Conservation (phyloP, 2,329 filamentous ascomycete species). For the Metarhizium anisopliae region DNA sequence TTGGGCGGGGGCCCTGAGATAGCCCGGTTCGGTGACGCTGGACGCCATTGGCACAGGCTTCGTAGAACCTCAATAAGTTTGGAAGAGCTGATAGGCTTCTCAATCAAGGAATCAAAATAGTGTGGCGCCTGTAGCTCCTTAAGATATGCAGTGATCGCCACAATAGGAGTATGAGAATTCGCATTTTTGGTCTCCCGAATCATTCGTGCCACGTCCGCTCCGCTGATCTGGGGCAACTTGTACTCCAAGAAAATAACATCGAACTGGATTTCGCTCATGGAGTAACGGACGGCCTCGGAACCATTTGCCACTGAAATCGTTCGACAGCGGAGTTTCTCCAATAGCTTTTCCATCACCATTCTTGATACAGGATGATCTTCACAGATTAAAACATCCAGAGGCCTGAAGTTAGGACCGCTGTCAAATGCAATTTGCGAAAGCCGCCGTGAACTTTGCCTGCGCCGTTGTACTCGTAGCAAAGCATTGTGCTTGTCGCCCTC, state of each 20-base stretch:
- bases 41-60: constrained; percentile 87
- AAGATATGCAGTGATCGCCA: constrained; percentile 94
- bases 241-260: constrained; percentile 98
- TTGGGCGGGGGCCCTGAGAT: constrained; percentile 41
- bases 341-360: constrained; percentile 96
- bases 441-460: constrained; percentile 89
- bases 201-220: constrained; percentile 93
- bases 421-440: constrained; percentile 84
- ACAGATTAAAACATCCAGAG: constrained; percentile 89
- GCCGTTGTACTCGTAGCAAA: constrained; percentile 81
- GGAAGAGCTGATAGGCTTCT: constrained; percentile 89
- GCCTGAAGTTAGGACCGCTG: constrained; percentile 78
- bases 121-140: constrained; percentile 93
- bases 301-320: constrained; percentile 89
- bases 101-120: constrained; percentile 90
- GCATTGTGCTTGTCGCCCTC: constrained; percentile 89
- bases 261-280: constrained; percentile 95
- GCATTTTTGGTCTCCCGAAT: constrained; percentile 93
- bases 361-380: constrained; percentile 96
- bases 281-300: constrained; percentile 84
- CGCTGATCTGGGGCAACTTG: constrained; percentile 89
- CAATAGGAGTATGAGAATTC: constrained; percentile 89
- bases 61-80: constrained; percentile 85
- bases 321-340: constrained; percentile 90
- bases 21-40: constrained; percentile 46